Base-by-base conservation (phyloP, 805 yeast genomes). In the Myxozyma neglecta region DNA sequence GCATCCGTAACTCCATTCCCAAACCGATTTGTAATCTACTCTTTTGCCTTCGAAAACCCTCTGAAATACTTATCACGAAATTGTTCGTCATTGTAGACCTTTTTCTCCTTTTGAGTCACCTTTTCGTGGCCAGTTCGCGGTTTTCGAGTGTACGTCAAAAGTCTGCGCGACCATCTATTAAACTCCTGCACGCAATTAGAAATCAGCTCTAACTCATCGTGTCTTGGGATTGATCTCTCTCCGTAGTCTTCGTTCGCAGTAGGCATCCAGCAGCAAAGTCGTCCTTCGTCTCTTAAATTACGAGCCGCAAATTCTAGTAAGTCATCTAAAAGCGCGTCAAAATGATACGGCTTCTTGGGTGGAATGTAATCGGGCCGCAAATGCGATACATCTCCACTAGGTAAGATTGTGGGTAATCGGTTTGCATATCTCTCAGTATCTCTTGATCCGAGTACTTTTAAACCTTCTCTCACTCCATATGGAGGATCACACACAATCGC, bases 211-310 rank as follows among this genome's bases (percentile, higher is more conserved):
- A 94, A 74, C 47, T 82, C 83, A 63, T 83, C 80, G 74, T 94
- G 97, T 68, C 84, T 85, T 5, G 98, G 98, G 32, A 92, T 84
- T 56, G 81, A 78, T 50, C 88, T 84, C 59, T 80, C 83, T 3
- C 84, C 79, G 65, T 82, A 85, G 67, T 89, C 96, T 70, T 89
- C 96, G 72, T 92, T 91, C 0, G 97, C 96, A 0, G 96, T 88
- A 0, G 99, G 99, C 94, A 92, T 90, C 99, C 99, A 94, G 74
- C 91, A 92, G 34, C 94, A 89, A 40, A 94, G 78, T 65, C 98
- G 78, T 0, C 97, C 97, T 7, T 83, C 83, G 1, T 84, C 75
- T 0, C 88, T 89, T 57, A 94, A 78, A 68, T 92, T 82, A 13
- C 80, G 78, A 2, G 91, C 84, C 0, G 96, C 82, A 77, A 88